phyloP scores from a whole-genome alignment of 1,284 basidiomycete species.

The Leccinum pachyderme region DNA sequence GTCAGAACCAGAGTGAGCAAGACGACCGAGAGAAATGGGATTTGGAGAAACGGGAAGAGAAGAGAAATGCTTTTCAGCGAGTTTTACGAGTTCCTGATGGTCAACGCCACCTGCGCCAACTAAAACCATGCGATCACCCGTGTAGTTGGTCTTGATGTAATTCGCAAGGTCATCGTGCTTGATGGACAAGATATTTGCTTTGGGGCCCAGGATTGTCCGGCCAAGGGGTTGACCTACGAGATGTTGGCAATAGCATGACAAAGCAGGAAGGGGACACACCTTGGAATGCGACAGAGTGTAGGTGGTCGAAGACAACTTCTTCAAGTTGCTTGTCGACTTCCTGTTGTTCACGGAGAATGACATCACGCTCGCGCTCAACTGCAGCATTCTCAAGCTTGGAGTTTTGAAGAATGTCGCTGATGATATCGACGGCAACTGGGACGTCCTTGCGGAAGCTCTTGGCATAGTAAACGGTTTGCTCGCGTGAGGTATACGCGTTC shows the following conservation, averaged over 20 bases:
- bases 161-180: conserved; percentile 84
- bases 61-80: conserved; percentile 94
- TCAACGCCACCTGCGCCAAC: conserved; percentile 96
- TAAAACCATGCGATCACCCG: conserved; percentile 97
- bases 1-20: conserved; percentile 70
- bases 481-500: conserved; percentile 98
- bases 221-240: conserved; percentile 87
- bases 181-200: conserved; percentile 96
- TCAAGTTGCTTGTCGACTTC: conserved; percentile 99
- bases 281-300: conserved; percentile 97
- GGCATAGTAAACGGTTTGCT: conserved; percentile 99
- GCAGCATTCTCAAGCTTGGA: conserved; percentile 90
- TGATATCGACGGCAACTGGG: conserved; percentile 89
- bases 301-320: conserved; percentile 98
- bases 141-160: conserved; percentile 99
- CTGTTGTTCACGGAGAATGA: conserved; percentile 97
- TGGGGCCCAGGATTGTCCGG: conserved; percentile 96
- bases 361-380: conserved; percentile 95
- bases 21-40: conserved; percentile 86
- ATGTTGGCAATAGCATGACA: conserved; percentile 11
- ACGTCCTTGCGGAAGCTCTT: conserved; percentile 99
- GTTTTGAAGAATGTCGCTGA: conserved; percentile 98
- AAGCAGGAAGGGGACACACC: conserved; percentile 45
- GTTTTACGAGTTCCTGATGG: conserved; percentile 90
- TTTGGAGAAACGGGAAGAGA: conserved; percentile 83